Conservation (phyloP, 179 eudicot genomes). For the Pouteria campechiana region DNA sequence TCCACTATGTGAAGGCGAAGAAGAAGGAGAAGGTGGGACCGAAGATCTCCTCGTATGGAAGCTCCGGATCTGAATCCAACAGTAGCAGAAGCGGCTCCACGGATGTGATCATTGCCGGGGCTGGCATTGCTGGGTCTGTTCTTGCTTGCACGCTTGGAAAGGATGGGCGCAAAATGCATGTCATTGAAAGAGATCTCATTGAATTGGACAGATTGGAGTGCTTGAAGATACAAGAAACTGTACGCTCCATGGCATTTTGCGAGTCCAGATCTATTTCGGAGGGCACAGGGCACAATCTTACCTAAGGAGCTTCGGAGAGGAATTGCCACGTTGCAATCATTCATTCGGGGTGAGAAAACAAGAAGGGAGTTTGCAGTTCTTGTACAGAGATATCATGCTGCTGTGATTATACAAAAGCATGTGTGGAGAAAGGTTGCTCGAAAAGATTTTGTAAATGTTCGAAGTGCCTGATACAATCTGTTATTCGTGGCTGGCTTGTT, state of each 20-base stretch:
- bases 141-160: too few relatives aligned
- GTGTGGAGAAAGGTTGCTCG: slow-evolving; percentile 33
- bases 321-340: slow-evolving; percentile 72
- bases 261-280: slow-evolving; percentile 96
- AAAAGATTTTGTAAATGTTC: slow-evolving; percentile 34
- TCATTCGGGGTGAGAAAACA: slow-evolving; percentile 76
- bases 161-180: too few relatives aligned
- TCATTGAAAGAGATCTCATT: too few relatives aligned
- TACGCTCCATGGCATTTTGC: slow-evolving; percentile 87
- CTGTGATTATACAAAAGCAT: slow-evolving; percentile 65
- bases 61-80: too few relatives aligned
- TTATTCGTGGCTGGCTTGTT: slow-evolving; percentile 85
- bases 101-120: too few relatives aligned
- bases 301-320: slow-evolving; percentile 48
- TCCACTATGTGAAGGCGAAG: too few relatives aligned
- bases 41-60: too few relatives aligned
- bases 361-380: slow-evolving; percentile 65
- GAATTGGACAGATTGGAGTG: slow-evolving; percentile 92
- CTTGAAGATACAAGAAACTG: slow-evolving; percentile 98
- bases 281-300: slow-evolving; percentile 82
- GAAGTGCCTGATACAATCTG: slow-evolving; percentile 77
- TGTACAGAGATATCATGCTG: slow-evolving; percentile 70
- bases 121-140: too few relatives aligned
- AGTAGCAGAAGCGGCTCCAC: too few relatives aligned
- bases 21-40: too few relatives aligned